Evolutionary conservation across 2,329 filamentous ascomycete genomes (phyloP), one percentile per base, ranked within the genome.

Genomic region (Fusarium clavum): DNA sequence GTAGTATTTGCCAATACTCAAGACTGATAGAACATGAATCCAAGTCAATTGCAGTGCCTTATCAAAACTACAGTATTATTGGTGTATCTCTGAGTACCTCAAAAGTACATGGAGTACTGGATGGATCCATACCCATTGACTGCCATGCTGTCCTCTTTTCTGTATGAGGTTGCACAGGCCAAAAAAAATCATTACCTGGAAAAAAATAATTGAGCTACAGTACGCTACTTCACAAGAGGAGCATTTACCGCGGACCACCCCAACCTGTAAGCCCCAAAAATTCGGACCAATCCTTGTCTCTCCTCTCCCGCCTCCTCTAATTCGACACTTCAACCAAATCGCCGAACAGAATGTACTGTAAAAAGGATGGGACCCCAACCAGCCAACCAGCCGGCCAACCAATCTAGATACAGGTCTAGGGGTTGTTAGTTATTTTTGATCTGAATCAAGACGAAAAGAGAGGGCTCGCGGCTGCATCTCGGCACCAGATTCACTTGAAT

Each of bases 191-290:
- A 38, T 18, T 18, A 38, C 32, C 32, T 38, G 32, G 32, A 38
- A 38, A 41, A 57, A 51, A 64, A 55, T 69, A 25, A 53, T 52
- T 41, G 57, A 45, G 48, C 24, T 25, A 46, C 25, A 29, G 44
- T 29, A 40, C 34, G 53, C 56, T 67, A 70, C 47, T 62, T 48
- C 63, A 47, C 27, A 61, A 55, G 61, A 70, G 62, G 57, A 67
- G 57, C 59, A 67, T 64, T 70, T 70, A 69, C 67, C 67, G 58
- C 58, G 47, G 56, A 32, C 49, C 68, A 67, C 68, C 69, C 52
- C 64, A 71, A 71, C 60, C 59, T 71, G 52, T 49, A 65, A 61
- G 68, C 69, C 69, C 69, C 60, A 71, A 71, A 69, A 62, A 57
- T 71, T 71, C 30, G 44, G 29, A 30, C 68, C 47, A 57, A 71